A percentile compares a stretch with the other conserved stretches of the same genome.
Evolutionary conservation across 1,284 basidiomycete species (phyloP).

Genomic region (Ganoderma meredithae): DNA sequence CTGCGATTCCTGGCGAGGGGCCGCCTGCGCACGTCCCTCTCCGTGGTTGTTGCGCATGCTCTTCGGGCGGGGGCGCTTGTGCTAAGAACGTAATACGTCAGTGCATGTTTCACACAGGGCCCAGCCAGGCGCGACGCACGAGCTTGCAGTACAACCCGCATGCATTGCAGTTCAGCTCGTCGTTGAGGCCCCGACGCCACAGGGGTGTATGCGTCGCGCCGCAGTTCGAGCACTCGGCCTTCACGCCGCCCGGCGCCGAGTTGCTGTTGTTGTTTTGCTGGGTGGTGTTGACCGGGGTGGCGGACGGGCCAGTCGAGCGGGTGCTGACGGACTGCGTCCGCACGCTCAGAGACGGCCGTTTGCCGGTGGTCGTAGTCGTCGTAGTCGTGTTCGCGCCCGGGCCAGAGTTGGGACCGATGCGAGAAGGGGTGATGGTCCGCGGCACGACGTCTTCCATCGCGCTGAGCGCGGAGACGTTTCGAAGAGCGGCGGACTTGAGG

Average conservation of each 20-base stretch:
- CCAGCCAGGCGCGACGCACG: slow-evolving; percentile 49
- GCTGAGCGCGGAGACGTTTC: slow-evolving; percentile 47
- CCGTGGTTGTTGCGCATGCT: slow-evolving; percentile 80
- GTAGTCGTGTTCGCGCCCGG: slow-evolving; percentile 49
- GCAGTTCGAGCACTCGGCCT: slow-evolving; percentile 85
- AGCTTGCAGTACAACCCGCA: slow-evolving; percentile 83
- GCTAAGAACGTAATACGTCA: slow-evolving; percentile 50
- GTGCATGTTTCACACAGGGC: slow-evolving; percentile 9
- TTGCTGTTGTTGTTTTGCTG: slow-evolving; percentile 42
- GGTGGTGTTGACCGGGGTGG: slow-evolving; percentile 58
- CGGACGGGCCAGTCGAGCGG: slow-evolving; percentile 64
- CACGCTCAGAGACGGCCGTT: slow-evolving; percentile 65
- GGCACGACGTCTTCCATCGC: slow-evolving; percentile 50
- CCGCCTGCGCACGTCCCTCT: slow-evolving; percentile 66
- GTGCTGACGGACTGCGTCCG: slow-evolving; percentile 51
- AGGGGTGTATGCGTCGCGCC: slow-evolving; percentile 85
- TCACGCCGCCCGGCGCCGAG: slow-evolving; percentile 76
- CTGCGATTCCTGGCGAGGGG: slow-evolving; percentile 60
- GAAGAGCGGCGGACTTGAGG: slow-evolving; percentile 43
- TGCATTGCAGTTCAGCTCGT: slow-evolving; percentile 86
- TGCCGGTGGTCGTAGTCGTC: slow-evolving; percentile 40
- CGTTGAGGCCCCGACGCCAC: slow-evolving; percentile 82
- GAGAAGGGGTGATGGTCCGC: slow-evolving; percentile 59
- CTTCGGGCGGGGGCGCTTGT: slow-evolving; percentile 84
- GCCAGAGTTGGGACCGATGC: slow-evolving; percentile 56